Conservation (phyloP, 768 basidiomycete species). For the Suillus americanus region DNA sequence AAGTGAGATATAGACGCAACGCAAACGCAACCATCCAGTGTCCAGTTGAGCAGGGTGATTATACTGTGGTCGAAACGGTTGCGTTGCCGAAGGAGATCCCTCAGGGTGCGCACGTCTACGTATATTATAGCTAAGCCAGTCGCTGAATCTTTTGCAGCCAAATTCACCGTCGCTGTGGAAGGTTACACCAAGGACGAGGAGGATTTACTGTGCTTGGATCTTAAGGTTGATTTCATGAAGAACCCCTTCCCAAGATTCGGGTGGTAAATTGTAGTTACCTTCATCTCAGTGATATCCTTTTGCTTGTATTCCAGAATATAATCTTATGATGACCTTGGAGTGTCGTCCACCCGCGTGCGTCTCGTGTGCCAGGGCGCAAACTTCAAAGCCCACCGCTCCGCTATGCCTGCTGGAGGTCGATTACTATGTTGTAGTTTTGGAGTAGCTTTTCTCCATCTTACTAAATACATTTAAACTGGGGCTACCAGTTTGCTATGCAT, state of each 20-base stretch:
- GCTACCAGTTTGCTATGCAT: background rate
- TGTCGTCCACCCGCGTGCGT: too few relatives aligned
- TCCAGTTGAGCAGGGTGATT: slow-evolving; percentile 71
- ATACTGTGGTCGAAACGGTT: slow-evolving; percentile 82
- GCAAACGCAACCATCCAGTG: slow-evolving; percentile 80
- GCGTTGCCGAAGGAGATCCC: slow-evolving; percentile 91
- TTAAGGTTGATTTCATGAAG: slow-evolving; percentile 76
- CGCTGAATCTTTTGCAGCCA: slow-evolving; percentile 53
- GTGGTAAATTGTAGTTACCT: slow-evolving; percentile 21
- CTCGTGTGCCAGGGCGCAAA: too few relatives aligned
- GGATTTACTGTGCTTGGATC: slow-evolving; percentile 75
- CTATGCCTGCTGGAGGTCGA: too few relatives aligned
- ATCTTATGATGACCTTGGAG: too few relatives aligned
- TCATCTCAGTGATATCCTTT: background rate
- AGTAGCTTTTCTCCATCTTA: too few relatives aligned
- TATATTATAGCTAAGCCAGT: background rate
- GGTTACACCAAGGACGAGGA: slow-evolving; percentile 75
- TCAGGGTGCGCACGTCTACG: slow-evolving; percentile 43
- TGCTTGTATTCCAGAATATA: too few relatives aligned
- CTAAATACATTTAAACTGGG: background rate
- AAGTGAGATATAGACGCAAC: slow-evolving; percentile 49
- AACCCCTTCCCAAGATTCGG: slow-evolving; percentile 24
- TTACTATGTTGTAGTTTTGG: too few relatives aligned
- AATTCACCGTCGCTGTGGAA: slow-evolving; percentile 68
- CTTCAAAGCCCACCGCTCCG: too few relatives aligned